A percentile compares a stretch with the other conserved stretches of the same genome.
These are phyloP conservation scores for Cryphonectria naterciae DNA, from an alignment of 2,329 filamentous ascomycete genomes.

Conservation along the genomic window DNA sequence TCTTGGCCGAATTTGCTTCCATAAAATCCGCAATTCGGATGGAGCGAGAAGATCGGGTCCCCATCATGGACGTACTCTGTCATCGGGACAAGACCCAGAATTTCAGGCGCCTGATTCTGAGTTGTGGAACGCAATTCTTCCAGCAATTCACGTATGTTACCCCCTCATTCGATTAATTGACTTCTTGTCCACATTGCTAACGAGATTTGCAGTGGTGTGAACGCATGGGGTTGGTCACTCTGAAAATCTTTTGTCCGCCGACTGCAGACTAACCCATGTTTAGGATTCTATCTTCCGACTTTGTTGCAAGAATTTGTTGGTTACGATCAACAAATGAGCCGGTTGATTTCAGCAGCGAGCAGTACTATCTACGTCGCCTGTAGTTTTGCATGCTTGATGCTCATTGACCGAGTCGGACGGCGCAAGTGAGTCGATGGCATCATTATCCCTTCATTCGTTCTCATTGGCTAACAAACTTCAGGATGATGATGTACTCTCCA, in stretches of 20 bases:
- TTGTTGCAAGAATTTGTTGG: constrained; percentile 61
- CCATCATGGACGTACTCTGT: constrained; percentile 40
- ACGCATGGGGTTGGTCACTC: constrained; percentile 22
- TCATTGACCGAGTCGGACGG: constrained; percentile 46
- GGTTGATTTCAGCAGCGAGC: constrained; percentile 59
- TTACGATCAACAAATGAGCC: constrained; percentile 46
- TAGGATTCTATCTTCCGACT: constrained; percentile 54
- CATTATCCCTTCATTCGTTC: background rate
- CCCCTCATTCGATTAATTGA: no score
- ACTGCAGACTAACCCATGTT: background rate
- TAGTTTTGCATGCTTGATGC: constrained; percentile 42
- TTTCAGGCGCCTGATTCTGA: constrained; percentile 40
- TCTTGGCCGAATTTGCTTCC: constrained; percentile 41
- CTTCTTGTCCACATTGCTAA: background rate
- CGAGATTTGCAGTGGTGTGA: constrained; percentile 17
- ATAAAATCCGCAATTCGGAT: constrained; percentile 42
- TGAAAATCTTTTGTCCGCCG: background rate
- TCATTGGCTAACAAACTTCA: constrained; percentile 22
- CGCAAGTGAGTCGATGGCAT: constrained; percentile 38
- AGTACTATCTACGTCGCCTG: constrained; percentile 44
- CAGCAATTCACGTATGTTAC: constrained; percentile 46
- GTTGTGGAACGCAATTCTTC: constrained; percentile 52
- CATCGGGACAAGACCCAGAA: constrained; percentile 44
- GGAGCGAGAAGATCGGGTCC: constrained; percentile 41
- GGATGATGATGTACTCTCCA: constrained; percentile 46